These are phyloP conservation scores for Verticillium albo-atrum DNA, from an alignment of 2,329 filamentous ascomycete species.

Conservation along the genomic window DNA sequence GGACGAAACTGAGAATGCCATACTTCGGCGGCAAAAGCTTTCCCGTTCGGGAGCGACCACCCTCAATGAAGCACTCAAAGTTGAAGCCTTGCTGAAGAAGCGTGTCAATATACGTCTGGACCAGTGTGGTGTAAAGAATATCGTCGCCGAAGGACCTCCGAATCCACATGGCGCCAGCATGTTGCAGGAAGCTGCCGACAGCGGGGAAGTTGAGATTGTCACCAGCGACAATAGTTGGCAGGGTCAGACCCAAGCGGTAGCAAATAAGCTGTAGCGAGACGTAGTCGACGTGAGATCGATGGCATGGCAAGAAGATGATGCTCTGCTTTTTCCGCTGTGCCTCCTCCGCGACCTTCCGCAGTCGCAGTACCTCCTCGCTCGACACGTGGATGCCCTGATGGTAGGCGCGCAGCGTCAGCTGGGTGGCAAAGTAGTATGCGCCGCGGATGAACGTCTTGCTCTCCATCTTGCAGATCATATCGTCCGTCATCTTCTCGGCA, in stretches of 20 bases:
- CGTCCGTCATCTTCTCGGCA: constrained; percentile 80
- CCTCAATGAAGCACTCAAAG: constrained; percentile 96
- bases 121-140: constrained; percentile 82
- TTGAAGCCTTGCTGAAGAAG: constrained; percentile 88
- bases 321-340: constrained; percentile 87
- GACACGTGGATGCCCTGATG: constrained; percentile 97
- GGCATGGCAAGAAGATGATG: constrained; percentile 92
- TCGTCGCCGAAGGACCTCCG: constrained; percentile 89
- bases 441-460: constrained; percentile 87
- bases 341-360: constrained; percentile 76
- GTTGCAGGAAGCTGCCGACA: constrained; percentile 84
- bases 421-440: constrained; percentile 85
- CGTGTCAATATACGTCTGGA: constrained; percentile 94
- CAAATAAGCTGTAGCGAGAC: constrained; percentile 93
- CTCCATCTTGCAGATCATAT: constrained; percentile 99
- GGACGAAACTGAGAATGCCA: constrained; percentile 84
- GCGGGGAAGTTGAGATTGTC: constrained; percentile 95
- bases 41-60: constrained; percentile 85
- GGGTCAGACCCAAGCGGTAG: constrained; percentile 81
- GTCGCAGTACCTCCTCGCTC: constrained; percentile 82
- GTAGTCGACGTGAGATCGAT: constrained; percentile 94
- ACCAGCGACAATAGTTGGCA: constrained; percentile 89
- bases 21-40: constrained; percentile 95
- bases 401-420: constrained; percentile 87
- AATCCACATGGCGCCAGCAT: constrained; percentile 98